Evolutionary conservation across 805 yeast genomes (phyloP), one percentile per base, ranked within the genome.

Genomic region (Nakazawaea ernobii): DNA sequence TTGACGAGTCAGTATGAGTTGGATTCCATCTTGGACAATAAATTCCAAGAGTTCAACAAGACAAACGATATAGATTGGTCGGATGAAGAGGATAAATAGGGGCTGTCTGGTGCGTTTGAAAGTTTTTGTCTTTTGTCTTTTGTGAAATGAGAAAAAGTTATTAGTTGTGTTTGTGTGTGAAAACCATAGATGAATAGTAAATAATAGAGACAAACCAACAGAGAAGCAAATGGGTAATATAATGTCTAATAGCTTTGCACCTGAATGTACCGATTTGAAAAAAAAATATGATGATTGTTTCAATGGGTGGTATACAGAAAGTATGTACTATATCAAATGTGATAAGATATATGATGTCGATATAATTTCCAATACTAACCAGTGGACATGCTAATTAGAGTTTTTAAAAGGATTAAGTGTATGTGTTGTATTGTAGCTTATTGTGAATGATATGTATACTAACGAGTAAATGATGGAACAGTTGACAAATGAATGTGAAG

Each of bases 281-380:
- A 80, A 80, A 56, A 79, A 81, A 58, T 94, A 94, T 60, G 98
- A 94, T 61, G 85, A 82, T 59, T 94, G 99, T 65, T 94, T 94
- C 70, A 91, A 90, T 66, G 77, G 77, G 54, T 91, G 99, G 99
- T 94, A 94, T 63, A 82, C 94, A 5, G 97, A 94, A 56, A 86
- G 78, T 73, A 53, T 43, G 77, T 68, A 7, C 8, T n/a, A n/a
- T n/a, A n/a, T n/a, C n/a, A n/a, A n/a, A n/a, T n/a, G n/a, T n/a
- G n/a, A n/a, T n/a, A n/a, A n/a, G n/a, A n/a, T n/a, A n/a, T n/a
- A n/a, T n/a, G n/a, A n/a, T n/a, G n/a, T n/a, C n/a, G n/a, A n/a
- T n/a, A n/a, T n/a, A n/a, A n/a, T n/a, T n/a, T n/a, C n/a, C n/a
- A n/a, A n/a, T n/a, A n/a, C n/a, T n/a, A n/a, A n/a, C n/a, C n/a